A percentile compares a stretch with the other conserved stretches of the same genome.
phyloP scores from a whole-genome alignment of 2,329 filamentous ascomycete genomes.

The Fusarium heterosporum region DNA sequence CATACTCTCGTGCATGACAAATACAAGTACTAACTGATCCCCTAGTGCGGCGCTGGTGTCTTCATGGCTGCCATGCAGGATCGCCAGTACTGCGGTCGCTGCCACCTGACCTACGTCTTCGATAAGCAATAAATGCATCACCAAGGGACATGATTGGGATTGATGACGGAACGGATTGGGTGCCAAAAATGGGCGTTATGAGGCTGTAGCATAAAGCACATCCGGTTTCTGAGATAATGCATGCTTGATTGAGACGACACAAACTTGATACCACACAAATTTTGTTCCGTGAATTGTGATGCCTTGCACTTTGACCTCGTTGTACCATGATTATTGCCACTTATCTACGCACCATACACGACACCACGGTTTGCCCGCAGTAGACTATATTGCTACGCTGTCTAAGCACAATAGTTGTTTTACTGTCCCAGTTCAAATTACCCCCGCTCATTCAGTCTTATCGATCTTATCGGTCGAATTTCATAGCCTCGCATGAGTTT shows the following conservation, averaged over 20 bases:
- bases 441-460: background rate
- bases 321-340: background rate
- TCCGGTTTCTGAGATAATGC: constrained; percentile 56
- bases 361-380: background rate
- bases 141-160: constrained; percentile 45
- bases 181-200: constrained; percentile 56
- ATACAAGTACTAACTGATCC: constrained; percentile 50
- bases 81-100: constrained; percentile 92
- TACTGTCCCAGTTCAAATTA: no score
- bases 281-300: constrained; percentile 5
- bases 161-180: constrained; percentile 50
- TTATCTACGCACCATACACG: background rate
- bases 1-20: background rate
- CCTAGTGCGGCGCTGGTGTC: constrained; percentile 97
- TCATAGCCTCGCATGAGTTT: constrained; percentile 43
- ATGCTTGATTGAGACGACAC: constrained; percentile 52
- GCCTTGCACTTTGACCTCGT: background rate
- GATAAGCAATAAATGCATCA: constrained; percentile 69
- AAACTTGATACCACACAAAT: constrained; percentile 31
- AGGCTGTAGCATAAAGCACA: constrained; percentile 57
- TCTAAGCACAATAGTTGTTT: no score
- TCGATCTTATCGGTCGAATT: constrained; percentile 17
- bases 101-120: constrained; percentile 80
- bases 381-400: no score
- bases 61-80: constrained; percentile 99